A percentile compares a stretch with the other conserved stretches of the same genome.
These are phyloP conservation scores for Babesia caballi DNA, from an alignment of 169 alveolate genomes.

Conservation along the genomic window DNA sequence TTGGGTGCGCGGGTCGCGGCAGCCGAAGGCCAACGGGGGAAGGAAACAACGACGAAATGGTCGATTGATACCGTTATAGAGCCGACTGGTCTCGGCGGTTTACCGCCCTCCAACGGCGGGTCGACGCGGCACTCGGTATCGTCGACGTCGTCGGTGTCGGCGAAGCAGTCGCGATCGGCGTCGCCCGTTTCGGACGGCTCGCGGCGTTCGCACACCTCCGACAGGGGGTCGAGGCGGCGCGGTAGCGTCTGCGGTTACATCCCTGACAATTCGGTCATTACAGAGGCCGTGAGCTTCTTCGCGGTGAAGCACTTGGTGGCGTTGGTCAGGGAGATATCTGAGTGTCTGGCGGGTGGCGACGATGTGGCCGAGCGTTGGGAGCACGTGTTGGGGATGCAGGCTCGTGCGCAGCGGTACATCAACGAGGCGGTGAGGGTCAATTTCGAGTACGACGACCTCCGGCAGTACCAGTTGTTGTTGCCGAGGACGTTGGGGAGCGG, in stretches of 20 bases:
- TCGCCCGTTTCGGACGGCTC: background rate
- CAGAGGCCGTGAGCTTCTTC: conserved; percentile 48
- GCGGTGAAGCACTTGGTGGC: conserved; percentile 46
- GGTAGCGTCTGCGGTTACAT: background rate
- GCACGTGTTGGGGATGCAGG: conserved; percentile 13
- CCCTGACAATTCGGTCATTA: background rate
- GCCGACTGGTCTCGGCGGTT: background rate
- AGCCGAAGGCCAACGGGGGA: too few species aligned
- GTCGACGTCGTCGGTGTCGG: background rate
- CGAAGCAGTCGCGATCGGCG: background rate
- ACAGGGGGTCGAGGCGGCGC: too few species aligned
- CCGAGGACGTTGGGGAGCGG: background rate
- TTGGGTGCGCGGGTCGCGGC: too few species aligned
- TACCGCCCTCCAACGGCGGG: background rate
- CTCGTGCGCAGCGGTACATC: conserved; percentile 33
- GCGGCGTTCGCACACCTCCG: too few species aligned
- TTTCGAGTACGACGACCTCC: conserved; percentile 30
- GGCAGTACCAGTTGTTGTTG: conserved; percentile 5
- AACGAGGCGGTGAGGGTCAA: conserved; percentile 46
- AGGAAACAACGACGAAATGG: background rate
- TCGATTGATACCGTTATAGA: background rate
- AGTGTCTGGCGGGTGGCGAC: conserved; percentile 5
- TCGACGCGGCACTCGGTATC: background rate
- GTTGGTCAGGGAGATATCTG: conserved; percentile 14
- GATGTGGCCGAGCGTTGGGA: background rate